These are phyloP conservation scores for Tuber melanosporum DNA, from an alignment of 495 filamentous ascomycete species.

Conservation along the genomic window DNA sequence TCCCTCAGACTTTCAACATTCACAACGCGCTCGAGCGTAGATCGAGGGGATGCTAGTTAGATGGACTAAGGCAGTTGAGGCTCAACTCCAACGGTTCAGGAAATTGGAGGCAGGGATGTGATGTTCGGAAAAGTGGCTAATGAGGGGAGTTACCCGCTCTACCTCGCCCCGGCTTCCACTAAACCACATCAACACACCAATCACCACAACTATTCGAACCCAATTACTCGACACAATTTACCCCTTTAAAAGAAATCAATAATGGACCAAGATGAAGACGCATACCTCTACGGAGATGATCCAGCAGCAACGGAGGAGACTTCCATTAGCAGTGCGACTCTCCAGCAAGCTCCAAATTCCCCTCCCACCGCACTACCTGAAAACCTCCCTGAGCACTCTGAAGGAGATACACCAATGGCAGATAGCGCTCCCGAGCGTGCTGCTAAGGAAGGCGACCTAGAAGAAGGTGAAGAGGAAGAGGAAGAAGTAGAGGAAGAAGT, in stretches of 20 bases:
- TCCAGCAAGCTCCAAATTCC: background rate
- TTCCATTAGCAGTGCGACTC: background rate
- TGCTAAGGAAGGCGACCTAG: constrained; percentile 46
- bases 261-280: constrained; percentile 43
- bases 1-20: too few relatives aligned
- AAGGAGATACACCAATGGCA: constrained; percentile 41
- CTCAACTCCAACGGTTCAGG: background rate
- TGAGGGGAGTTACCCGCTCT: background rate
- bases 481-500: constrained; percentile 66
- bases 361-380: constrained; percentile 9
- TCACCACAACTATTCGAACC: background rate
- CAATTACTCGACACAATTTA: constrained; percentile 3
- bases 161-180: background rate
- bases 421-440: constrained; percentile 19
- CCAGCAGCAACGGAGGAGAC: background rate
- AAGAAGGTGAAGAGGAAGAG: constrained; percentile 49
- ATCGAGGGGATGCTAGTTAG: too few relatives aligned
- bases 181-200: background rate
- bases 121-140: background rate
- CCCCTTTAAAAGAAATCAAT: constrained; percentile 1
- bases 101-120: background rate
- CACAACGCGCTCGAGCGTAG: too few relatives aligned
- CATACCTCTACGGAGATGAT: constrained; percentile 40
- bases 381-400: constrained; percentile 12
- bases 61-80: background rate